phyloP scores from a whole-genome alignment of 1,284 basidiomycete genomes.

The Rugosomyces carneus region DNA sequence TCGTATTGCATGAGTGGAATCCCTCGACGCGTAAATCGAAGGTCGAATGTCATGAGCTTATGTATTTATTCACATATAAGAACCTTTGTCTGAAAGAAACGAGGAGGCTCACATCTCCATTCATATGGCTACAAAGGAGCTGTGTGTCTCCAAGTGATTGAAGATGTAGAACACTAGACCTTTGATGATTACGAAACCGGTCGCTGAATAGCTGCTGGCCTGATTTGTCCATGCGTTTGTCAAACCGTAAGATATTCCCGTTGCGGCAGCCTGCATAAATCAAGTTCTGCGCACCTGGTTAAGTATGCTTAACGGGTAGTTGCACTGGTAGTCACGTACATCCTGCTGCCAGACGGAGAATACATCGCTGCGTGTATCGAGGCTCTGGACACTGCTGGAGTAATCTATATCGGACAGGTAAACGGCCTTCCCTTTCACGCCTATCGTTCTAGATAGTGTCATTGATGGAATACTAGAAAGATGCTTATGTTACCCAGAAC shows the following conservation, averaged over 20 bases:
- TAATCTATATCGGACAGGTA: slow-evolving; percentile 45
- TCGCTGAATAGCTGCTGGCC: slow-evolving; percentile 37
- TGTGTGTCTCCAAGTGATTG: slow-evolving; percentile 42
- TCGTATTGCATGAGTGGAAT: slow-evolving; percentile 41
- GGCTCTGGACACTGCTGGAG: slow-evolving; percentile 25
- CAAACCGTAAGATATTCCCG: slow-evolving; percentile 54
- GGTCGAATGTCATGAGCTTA: slow-evolving; percentile 56
- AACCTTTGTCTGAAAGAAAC: slow-evolving; percentile 5
- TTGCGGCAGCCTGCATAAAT: slow-evolving; percentile 60
- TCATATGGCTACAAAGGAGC: slow-evolving; percentile 51
- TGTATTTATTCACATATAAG: slow-evolving; percentile 20
- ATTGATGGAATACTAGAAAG: not conserved
- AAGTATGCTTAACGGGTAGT: slow-evolving; percentile 2
- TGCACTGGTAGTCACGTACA: slow-evolving; percentile 27
- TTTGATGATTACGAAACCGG: slow-evolving; percentile 23
- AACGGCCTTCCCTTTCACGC: slow-evolving; percentile 44
- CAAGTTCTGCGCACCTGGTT: slow-evolving; percentile 32
- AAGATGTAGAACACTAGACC: slow-evolving; percentile 47
- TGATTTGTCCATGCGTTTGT: slow-evolving; percentile 40
- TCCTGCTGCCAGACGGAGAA: slow-evolving; percentile 47
- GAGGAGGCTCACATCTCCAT: slow-evolving; percentile 46
- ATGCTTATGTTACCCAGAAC: slow-evolving; percentile 40
- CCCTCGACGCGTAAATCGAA: slow-evolving; percentile 44
- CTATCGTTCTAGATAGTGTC: slow-evolving; percentile 25
- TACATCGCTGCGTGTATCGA: slow-evolving; percentile 56